These are phyloP conservation scores for Pleurostoma richardsiae DNA, from an alignment of 2,329 filamentous ascomycete species.

Conservation along the genomic window DNA sequence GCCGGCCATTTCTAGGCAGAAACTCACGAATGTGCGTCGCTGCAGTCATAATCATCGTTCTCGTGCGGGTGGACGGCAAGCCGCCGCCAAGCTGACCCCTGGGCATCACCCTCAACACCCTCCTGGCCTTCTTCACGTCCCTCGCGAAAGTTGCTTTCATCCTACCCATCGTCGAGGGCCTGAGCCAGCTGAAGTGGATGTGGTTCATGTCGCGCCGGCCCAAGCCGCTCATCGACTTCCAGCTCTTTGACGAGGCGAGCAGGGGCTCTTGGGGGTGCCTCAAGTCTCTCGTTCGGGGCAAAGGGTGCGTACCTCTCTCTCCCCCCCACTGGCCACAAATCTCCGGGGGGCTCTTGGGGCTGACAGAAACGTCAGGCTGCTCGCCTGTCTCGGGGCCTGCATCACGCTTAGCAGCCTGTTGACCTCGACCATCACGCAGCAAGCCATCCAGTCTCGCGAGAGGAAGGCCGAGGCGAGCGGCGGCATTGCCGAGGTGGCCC, in stretches of 20 bases:
- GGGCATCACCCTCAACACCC: constrained; percentile 20
- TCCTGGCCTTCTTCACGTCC: constrained; percentile 19
- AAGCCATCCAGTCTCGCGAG: constrained; percentile 8
- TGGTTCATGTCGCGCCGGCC: constrained; percentile 11
- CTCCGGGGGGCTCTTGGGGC: too few species aligned
- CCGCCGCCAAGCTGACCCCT: constrained; percentile 14
- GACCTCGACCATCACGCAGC: constrained; percentile 14
- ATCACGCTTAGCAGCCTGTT: constrained; percentile 13
- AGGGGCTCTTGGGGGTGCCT: background rate
- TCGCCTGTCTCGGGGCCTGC: constrained; percentile 10
- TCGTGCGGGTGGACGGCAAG: constrained; percentile 9
- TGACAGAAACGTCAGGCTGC: constrained; percentile 1
- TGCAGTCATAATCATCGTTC: background rate
- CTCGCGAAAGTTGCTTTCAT: constrained; percentile 15
- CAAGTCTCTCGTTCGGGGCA: background rate
- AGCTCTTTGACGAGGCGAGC: constrained; percentile 11
- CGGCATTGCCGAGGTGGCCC: background rate
- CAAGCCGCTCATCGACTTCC: constrained; percentile 13
- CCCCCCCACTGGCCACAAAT: background rate
- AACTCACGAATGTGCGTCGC: too few species aligned
- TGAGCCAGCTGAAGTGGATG: constrained; percentile 19
- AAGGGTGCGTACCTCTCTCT: background rate
- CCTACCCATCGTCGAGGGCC: constrained; percentile 15
- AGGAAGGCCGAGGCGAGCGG: background rate
- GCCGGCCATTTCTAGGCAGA: too few species aligned